Evolutionary conservation across 2,329 filamentous ascomycete genomes (phyloP).

Genomic region (Fusarium albidum): DNA sequence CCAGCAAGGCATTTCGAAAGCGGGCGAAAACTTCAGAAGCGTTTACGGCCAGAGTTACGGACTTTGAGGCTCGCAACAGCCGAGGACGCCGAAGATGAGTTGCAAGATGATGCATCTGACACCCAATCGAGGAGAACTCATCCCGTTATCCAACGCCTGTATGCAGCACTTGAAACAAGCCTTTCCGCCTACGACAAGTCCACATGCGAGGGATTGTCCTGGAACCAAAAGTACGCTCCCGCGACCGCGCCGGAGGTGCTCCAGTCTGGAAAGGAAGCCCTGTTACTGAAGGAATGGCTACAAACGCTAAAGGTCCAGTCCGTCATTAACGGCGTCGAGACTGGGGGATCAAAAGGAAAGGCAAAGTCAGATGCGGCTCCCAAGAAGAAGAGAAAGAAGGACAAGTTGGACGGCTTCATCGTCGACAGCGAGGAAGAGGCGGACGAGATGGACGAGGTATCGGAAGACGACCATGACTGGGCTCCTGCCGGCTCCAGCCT

Average conservation of each 20-base stretch:
- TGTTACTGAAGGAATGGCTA: constrained; percentile 83
- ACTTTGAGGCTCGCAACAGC: constrained; percentile 32
- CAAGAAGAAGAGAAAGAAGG: constrained; percentile 74
- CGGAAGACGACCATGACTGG: constrained; percentile 65
- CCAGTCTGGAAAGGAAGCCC: constrained; percentile 74
- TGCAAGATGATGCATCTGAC: constrained; percentile 48
- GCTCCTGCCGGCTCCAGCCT: constrained; percentile 47
- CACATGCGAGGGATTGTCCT: constrained; percentile 75
- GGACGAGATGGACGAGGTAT: constrained; percentile 73
- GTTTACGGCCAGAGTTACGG: constrained; percentile 57
- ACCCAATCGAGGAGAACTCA: constrained; percentile 50
- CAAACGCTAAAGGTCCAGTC: constrained; percentile 77
- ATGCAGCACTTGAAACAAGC: constrained; percentile 63
- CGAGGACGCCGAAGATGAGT: constrained; percentile 29
- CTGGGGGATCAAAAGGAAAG: constrained; percentile 39
- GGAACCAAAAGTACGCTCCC: constrained; percentile 89
- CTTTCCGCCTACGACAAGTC: constrained; percentile 84
- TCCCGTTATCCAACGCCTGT: constrained; percentile 67
- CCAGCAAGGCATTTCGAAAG: constrained; percentile 67
- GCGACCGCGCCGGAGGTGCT: constrained; percentile 73
- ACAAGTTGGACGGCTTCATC: constrained; percentile 82
- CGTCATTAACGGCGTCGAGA: constrained; percentile 69
- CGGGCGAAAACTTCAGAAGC: constrained; percentile 60
- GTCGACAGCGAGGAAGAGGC: constrained; percentile 80
- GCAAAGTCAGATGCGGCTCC: constrained; percentile 39